These are phyloP conservation scores for Schwanniomyces pseudopolymorphus DNA, from an alignment of 805 yeast species.

Conservation along the genomic window DNA sequence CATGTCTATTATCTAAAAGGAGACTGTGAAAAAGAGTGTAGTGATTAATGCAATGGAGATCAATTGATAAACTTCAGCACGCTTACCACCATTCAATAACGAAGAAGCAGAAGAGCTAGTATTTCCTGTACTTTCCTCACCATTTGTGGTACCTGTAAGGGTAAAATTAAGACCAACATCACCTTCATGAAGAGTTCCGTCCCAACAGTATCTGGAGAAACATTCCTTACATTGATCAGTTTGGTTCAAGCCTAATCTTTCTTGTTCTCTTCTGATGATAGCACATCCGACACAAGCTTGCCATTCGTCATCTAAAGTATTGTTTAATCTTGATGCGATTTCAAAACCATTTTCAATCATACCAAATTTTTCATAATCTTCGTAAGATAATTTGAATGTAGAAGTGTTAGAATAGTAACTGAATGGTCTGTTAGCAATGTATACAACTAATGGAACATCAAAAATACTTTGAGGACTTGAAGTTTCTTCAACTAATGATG, in stretches of 20 bases:
- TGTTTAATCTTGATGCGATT: slow-evolving; percentile 60
- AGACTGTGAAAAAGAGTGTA: slow-evolving; percentile 13
- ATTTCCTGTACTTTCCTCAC: slow-evolving; percentile 19
- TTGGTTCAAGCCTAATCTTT: slow-evolving; percentile 59
- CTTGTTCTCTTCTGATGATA: slow-evolving; percentile 73
- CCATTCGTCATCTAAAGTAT: slow-evolving; percentile 69
- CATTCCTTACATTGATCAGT: slow-evolving; percentile 72
- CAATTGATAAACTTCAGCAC: slow-evolving; percentile 9
- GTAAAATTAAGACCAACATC: slow-evolving; percentile 28
- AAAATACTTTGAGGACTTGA: slow-evolving; percentile 21
- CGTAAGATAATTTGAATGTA: slow-evolving; percentile 65
- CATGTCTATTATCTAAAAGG: slow-evolving; percentile 1
- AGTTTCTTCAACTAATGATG: slow-evolving; percentile 36
- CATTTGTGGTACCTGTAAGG: slow-evolving; percentile 27
- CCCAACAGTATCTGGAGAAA: slow-evolving; percentile 76
- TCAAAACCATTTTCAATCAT: slow-evolving; percentile 78
- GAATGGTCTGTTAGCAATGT: slow-evolving; percentile 71
- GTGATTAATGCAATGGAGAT: slow-evolving; percentile 22
- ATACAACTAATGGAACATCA: slow-evolving; percentile 74
- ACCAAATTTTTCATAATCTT: slow-evolving; percentile 52
- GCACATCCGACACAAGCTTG: slow-evolving; percentile 81
- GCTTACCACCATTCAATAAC: slow-evolving; percentile 8
- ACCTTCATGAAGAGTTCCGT: slow-evolving; percentile 38
- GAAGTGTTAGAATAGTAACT: slow-evolving; percentile 68
- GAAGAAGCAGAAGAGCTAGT: slow-evolving; percentile 18